These are phyloP conservation scores for Paspalum notatum DNA, from an alignment of 176 grass and related monocot genomes.

Conservation along the genomic window DNA sequence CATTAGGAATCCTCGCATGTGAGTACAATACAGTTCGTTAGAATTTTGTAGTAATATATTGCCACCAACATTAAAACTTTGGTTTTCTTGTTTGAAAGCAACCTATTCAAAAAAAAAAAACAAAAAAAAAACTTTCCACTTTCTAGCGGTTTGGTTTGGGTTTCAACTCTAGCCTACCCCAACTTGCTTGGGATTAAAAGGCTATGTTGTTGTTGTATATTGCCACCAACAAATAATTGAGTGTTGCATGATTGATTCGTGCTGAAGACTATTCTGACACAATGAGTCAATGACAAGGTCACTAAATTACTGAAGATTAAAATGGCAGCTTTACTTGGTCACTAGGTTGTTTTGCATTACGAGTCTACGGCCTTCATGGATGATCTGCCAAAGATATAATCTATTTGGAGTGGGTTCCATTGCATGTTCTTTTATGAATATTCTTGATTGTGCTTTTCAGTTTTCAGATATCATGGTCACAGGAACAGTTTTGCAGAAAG, in stretches of 20 bases:
- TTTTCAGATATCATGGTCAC: conserved; percentile 30
- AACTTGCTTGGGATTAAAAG: too few relatives aligned
- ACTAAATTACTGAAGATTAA: conserved; percentile 4
- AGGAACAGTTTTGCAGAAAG: conserved; percentile 35
- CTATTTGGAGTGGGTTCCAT: not conserved
- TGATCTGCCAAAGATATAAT: not conserved
- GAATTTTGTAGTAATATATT: conserved; percentile 10
- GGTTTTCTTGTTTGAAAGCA: too few relatives aligned
- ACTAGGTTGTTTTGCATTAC: not conserved
- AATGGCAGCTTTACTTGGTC: not conserved
- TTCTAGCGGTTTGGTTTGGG: too few relatives aligned
- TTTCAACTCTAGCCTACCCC: too few relatives aligned
- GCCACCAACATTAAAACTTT: conserved; percentile 6
- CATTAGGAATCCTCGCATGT: not conserved
- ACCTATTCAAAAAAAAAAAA: too few relatives aligned
- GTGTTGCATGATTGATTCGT: conserved; percentile 19
- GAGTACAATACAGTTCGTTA: not conserved
- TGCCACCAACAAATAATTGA: conserved; percentile 30
- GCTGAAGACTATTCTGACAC: not conserved
- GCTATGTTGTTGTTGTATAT: too few relatives aligned
- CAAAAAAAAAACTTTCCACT: too few relatives aligned
- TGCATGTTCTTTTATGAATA: conserved; percentile 22
- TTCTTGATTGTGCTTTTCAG: conserved; percentile 25
- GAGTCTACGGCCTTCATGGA: not conserved
- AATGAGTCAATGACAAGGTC: conserved; percentile 21